phyloP scores from a whole-genome alignment of 129 eudicot genomes.

The Pulicaria dysenterica region DNA sequence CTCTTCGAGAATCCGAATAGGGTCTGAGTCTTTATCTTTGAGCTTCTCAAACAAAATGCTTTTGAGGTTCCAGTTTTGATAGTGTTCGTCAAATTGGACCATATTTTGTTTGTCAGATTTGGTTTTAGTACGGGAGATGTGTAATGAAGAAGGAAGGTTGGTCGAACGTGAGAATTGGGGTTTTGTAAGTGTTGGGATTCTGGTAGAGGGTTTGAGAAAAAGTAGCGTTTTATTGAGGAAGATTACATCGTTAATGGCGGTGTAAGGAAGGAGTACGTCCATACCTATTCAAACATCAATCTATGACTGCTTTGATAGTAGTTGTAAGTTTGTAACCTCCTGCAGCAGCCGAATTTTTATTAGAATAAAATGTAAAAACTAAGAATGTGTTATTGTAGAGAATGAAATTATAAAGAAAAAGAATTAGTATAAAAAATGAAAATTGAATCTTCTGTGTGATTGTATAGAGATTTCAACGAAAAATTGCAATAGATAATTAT shows the following conservation, averaged over 20 bases:
- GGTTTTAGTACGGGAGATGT: conserved; percentile 11
- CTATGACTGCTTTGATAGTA: too few species aligned
- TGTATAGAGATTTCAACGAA: too few species aligned
- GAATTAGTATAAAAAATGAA: too few species aligned
- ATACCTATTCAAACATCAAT: neutral
- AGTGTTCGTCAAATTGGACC: conserved; percentile 16
- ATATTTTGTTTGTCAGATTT: conserved; percentile 6
- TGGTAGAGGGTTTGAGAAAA: conserved; percentile 4
- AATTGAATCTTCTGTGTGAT: too few species aligned
- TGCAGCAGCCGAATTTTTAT: too few species aligned
- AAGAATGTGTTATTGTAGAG: too few species aligned
- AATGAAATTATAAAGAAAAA: too few species aligned
- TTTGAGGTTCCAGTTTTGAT: conserved; percentile 34
- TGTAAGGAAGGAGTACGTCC: conserved; percentile 21
- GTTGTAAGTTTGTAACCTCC: too few species aligned
- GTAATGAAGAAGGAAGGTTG: neutral
- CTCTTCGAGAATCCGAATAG: conserved; percentile 42
- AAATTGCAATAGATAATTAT: too few species aligned
- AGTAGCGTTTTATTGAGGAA: conserved; percentile 27
- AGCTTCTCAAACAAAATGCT: conserved; percentile 34
- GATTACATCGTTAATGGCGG: conserved; percentile 13
- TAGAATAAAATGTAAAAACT: too few species aligned
- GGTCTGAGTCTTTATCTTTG: conserved; percentile 33
- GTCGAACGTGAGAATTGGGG: conserved; percentile 19
- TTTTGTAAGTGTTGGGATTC: neutral